Conservation (phyloP, 352 stramenopile genomes). For the Globisporangium acanthophoron region DNA sequence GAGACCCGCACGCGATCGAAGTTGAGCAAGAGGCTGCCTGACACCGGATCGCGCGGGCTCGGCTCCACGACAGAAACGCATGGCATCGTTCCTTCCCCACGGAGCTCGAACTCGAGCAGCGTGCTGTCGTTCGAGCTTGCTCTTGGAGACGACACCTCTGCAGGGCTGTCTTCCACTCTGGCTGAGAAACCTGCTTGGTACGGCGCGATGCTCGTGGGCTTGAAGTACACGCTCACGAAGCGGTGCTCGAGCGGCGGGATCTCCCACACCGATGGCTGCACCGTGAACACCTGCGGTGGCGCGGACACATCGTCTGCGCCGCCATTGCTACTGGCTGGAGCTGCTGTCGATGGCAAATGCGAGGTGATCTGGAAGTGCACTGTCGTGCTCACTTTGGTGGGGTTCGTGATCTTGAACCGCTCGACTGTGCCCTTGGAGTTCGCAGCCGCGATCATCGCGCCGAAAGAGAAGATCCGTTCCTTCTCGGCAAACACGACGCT, state of each 20-base stretch:
- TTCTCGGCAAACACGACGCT: slow-evolving; percentile 80
- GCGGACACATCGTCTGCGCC: background rate
- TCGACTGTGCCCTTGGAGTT: slow-evolving; percentile 82
- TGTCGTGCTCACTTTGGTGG: slow-evolving; percentile 90
- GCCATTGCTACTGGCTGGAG: background rate
- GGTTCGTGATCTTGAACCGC: slow-evolving; percentile 93
- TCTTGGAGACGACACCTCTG: background rate
- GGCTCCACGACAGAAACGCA: slow-evolving; percentile 89
- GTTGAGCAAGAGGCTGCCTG: slow-evolving; percentile 61
- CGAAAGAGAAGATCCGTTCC: slow-evolving; percentile 87
- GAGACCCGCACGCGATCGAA: slow-evolving; percentile 78
- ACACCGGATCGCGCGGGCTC: slow-evolving; percentile 41
- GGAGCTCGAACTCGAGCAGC: slow-evolving; percentile 86
- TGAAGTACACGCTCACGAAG: slow-evolving; percentile 94
- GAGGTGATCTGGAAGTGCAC: slow-evolving; percentile 79
- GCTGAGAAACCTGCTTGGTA: slow-evolving; percentile 84
- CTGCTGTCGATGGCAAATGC: background rate
- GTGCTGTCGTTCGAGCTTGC: slow-evolving; percentile 5
- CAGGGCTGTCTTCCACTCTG: slow-evolving; percentile 72
- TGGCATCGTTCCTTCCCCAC: slow-evolving; percentile 90
- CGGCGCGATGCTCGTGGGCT: slow-evolving; percentile 77
- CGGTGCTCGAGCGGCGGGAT: slow-evolving; percentile 93
- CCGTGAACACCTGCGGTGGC: slow-evolving; percentile 57
- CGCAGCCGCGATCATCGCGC: slow-evolving; percentile 60
- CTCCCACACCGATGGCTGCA: slow-evolving; percentile 89